Conservation (phyloP, 306 rosid genomes). For the Urtica urens region DNA sequence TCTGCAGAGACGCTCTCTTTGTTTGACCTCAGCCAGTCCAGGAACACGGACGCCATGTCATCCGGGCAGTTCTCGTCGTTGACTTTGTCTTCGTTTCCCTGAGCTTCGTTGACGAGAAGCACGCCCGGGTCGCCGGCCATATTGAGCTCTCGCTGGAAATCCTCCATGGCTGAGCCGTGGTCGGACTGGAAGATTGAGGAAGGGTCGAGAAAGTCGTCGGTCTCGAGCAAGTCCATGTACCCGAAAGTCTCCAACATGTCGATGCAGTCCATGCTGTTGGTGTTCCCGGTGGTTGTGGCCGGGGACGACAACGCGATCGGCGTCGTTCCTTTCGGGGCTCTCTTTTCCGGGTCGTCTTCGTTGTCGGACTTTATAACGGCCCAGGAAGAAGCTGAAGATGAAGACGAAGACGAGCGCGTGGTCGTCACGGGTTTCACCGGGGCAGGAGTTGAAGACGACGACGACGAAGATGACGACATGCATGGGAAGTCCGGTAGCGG, state of each 20-base stretch:
- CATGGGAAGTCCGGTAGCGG: conserved; percentile 75
- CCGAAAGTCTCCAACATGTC: conserved; percentile 65
- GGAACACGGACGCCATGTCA: conserved; percentile 75
- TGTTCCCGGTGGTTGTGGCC: conserved; percentile 23
- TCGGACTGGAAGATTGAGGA: conserved; percentile 42
- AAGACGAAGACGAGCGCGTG: conserved; percentile 38
- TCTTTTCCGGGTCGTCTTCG: conserved; percentile 23
- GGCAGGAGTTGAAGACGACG: conserved; percentile 36
- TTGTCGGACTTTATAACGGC: conserved; percentile 51
- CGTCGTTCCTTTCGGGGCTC: background rate
- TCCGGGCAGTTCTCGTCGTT: background rate
- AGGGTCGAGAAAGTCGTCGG: conserved; percentile 53
- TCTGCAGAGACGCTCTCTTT: conserved; percentile 75
- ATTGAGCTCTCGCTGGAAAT: conserved; percentile 19
- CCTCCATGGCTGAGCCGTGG: conserved; percentile 22
- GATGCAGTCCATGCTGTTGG: conserved; percentile 31
- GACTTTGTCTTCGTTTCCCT: conserved; percentile 1
- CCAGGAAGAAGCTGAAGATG: conserved; percentile 70
- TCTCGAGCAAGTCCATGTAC: conserved; percentile 62
- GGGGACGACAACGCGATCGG: conserved; percentile 37
- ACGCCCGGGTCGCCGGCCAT: background rate
- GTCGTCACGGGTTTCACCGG: conserved; percentile 35
- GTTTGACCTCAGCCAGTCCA: conserved; percentile 80
- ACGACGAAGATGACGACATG: conserved; percentile 84
- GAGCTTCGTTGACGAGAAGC: conserved; percentile 1